Conservation (phyloP, 108 stramenopile genomes). For the Fistulifera pelliculosa region DNA sequence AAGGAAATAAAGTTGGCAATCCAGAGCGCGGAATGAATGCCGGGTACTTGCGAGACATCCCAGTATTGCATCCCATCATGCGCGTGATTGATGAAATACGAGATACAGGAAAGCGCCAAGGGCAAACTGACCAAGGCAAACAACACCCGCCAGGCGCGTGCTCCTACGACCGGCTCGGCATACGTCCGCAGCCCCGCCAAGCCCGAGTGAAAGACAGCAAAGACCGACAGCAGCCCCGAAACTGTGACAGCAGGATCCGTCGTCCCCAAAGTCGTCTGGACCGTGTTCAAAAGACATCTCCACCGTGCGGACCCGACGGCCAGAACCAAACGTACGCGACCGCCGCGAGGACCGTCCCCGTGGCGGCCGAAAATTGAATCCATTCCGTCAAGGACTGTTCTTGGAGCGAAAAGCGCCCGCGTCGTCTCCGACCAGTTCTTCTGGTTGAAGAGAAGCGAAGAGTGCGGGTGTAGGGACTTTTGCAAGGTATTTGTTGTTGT, state of each 20-base stretch:
- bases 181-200: constrained; percentile 87
- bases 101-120: constrained; percentile 85
- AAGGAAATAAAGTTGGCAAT: constrained; percentile 75
- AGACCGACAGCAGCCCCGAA: constrained; percentile 63
- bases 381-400: constrained; percentile 70
- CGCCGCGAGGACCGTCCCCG: constrained; percentile 56
- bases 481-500: no score
- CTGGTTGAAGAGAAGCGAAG: no score
- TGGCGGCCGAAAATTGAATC: constrained; percentile 67
- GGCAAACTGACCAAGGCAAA: constrained; percentile 88
- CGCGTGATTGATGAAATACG: constrained; percentile 89
- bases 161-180: constrained; percentile 86
- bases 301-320: constrained; percentile 47
- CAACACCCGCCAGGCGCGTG: constrained; percentile 85
- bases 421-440: constrained; percentile 52
- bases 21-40: constrained; percentile 55
- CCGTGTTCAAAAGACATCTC: constrained; percentile 68
- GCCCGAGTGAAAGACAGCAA: constrained; percentile 89
- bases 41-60: constrained; percentile 50
- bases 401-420: constrained; percentile 43
- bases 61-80: constrained; percentile 90
- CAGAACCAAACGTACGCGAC: constrained; percentile 68
- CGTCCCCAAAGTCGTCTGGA: constrained; percentile 40
- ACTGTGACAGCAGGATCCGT: constrained; percentile 45
- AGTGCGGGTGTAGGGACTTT: no score